Base-by-base conservation (phyloP, 305 asterid genomes). In the Caryopteris hybrid region DNA sequence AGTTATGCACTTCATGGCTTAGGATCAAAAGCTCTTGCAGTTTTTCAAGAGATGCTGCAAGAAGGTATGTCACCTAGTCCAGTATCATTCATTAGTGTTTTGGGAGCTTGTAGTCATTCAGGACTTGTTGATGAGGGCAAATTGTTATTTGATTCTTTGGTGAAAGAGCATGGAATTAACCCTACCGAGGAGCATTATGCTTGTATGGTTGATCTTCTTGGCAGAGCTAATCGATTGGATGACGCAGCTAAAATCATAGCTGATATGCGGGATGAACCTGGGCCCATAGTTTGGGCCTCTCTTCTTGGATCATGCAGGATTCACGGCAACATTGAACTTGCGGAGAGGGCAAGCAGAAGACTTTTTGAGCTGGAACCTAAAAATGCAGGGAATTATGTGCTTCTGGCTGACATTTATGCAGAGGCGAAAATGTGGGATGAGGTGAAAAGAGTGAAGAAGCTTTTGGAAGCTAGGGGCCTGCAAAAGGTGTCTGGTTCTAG, bases 71-170 rank as follows among this genome's bases (percentile, higher is more conserved):
- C 83, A 9, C 97, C 99, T 8, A 91, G 88, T 74, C 84, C 90
- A 13, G 69, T 93, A 69, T 64, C 99, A 29, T 93, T 90, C 18
- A 83, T 93, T 22, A 93, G 95, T 64, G 84, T 88, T 18, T 75
- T 93, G 80, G 94, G 92, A 64, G 99, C 97, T 70, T 93, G 99
- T 72, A 90, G 97, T 76, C 99, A 93, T 81, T 81, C 96, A 2
- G 96, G 99, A 29, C 89, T 90, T 12, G 91, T 88, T 16, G 95
- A 79, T 17, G 92, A 90, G 69, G 99, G 97, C 2, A 85, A 74
- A 73, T 3, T 20, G 13, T 14, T 93, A 12, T 90, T 90, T 67
- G 79, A 87, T 48, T 88, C 97, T 1, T 87, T 90, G 95, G 73
- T 59, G 8, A 81, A 73, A 50, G 77, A 82, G 16, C 74, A 86